Percentiles rank a stretch among this genome's conserved stretches.
phyloP scores from a whole-genome alignment of 2,329 filamentous ascomycete species.

The Graphilbum ipis-grandicollis region DNA sequence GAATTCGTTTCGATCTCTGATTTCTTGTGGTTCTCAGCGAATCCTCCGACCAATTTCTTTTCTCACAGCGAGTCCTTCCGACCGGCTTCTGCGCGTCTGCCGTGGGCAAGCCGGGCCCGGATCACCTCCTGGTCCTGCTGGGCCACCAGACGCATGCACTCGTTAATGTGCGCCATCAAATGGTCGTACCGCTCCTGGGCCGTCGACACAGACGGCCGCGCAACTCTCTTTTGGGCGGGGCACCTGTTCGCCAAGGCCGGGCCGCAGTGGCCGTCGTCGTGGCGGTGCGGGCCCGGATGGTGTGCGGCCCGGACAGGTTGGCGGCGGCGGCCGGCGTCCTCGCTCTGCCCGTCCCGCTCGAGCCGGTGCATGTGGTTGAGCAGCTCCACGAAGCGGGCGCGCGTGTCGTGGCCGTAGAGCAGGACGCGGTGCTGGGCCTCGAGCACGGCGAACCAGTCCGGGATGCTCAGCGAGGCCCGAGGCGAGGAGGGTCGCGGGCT shows the following conservation, averaged over 20 bases:
- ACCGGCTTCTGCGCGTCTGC: neutral
- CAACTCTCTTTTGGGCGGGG: no score
- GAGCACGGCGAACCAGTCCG: slow-evolving; percentile 1
- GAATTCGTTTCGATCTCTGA: neutral
- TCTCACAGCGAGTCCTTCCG: no score
- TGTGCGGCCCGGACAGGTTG: no score
- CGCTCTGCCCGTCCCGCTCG: neutral
- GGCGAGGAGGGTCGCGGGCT: no score
- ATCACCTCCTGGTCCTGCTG: neutral
- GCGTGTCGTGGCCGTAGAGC: neutral
- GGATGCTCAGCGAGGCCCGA: neutral
- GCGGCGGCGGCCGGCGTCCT: no score
- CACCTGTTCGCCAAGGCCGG: no score
- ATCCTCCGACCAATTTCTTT: no score
- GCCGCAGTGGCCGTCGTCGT: no score
- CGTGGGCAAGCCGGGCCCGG: neutral
- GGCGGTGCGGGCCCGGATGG: no score
- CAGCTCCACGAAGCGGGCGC: slow-evolving; percentile 1
- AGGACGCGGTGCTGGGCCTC: neutral
- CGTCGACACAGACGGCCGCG: no score
- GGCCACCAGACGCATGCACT: neutral
- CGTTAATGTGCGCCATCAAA: slow-evolving; percentile 1
- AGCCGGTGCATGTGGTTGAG: slow-evolving; percentile 1
- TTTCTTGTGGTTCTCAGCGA: neutral
- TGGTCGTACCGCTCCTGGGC: no score